Evolutionary conservation across 1,139 yeast genomes (phyloP).

Genomic region (Saccharomycopsis crataegensis): DNA sequence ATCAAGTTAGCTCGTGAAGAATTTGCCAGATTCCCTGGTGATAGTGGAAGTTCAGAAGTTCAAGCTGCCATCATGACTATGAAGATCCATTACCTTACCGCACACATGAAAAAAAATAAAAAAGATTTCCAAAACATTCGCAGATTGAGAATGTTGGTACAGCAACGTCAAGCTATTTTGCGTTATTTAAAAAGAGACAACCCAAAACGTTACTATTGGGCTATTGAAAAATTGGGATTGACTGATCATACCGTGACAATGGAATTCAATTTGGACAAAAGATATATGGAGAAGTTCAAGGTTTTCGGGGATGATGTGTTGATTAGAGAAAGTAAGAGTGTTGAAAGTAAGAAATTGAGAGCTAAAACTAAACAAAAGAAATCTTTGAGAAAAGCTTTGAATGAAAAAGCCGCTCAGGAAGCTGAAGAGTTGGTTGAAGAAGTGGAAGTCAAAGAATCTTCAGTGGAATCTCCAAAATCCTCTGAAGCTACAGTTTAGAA

Average conservation of each 20-base stretch:
- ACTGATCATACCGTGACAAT: conserved; percentile 69
- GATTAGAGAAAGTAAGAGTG: conserved; percentile 39
- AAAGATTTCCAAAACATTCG: conserved; percentile 71
- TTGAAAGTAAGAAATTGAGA: conserved; percentile 35
- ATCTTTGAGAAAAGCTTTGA: conserved; percentile 25
- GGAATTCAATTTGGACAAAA: conserved; percentile 80
- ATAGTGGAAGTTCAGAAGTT: conserved; percentile 91
- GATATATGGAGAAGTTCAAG: conserved; percentile 77
- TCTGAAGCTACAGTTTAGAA: background rate
- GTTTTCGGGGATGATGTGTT: conserved; percentile 61
- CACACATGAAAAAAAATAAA: conserved; percentile 63
- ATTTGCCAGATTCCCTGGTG: conserved; percentile 79
- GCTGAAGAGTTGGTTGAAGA: background rate
- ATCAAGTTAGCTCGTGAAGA: conserved; percentile 62
- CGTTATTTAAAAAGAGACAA: conserved; percentile 73
- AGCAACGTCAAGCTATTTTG: conserved; percentile 76
- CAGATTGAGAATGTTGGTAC: conserved; percentile 72
- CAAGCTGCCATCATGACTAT: conserved; percentile 90
- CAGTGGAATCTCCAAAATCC: background rate
- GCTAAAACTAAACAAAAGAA: conserved; percentile 36
- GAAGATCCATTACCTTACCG: conserved; percentile 68
- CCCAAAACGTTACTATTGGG: conserved; percentile 77
- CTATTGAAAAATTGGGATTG: conserved; percentile 80
- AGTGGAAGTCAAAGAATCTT: background rate
- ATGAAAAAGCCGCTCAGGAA: background rate